phyloP scores from a whole-genome alignment of 345 rosid genomes.

The Arabidopsis suecica region DNA sequence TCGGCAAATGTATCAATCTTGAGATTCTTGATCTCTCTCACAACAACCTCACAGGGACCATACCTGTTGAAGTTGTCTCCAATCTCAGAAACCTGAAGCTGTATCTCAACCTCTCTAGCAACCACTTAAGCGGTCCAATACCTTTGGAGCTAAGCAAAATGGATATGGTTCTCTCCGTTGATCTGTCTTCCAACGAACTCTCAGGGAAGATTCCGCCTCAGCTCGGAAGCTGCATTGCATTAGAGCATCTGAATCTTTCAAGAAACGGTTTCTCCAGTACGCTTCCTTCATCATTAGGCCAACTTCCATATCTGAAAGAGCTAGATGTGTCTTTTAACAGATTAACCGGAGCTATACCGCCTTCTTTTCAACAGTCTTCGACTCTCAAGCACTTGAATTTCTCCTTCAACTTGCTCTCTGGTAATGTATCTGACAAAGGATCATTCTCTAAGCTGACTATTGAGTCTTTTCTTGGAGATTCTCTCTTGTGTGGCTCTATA shows the following conservation, averaged over 20 bases:
- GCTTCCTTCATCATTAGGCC: slow-evolving; percentile 72
- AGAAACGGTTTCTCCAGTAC: slow-evolving; percentile 61
- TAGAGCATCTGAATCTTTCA: slow-evolving; percentile 82
- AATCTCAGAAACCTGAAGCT: slow-evolving; percentile 74
- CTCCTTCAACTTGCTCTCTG: slow-evolving; percentile 76
- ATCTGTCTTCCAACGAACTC: slow-evolving; percentile 77
- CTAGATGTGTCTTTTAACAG: slow-evolving; percentile 75
- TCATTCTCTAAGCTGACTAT: slow-evolving; percentile 60
- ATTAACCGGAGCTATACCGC: slow-evolving; percentile 66
- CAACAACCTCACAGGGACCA: slow-evolving; percentile 66
- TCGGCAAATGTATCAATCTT: slow-evolving; percentile 73
- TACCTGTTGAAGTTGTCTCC: slow-evolving; percentile 72
- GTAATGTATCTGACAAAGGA: slow-evolving; percentile 69
- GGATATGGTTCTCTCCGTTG: slow-evolving; percentile 95
- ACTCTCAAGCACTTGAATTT: slow-evolving; percentile 69
- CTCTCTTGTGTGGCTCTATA: slow-evolving; percentile 72
- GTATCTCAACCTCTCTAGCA: slow-evolving; percentile 83
- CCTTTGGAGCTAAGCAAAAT: slow-evolving; percentile 89
- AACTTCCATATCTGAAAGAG: slow-evolving; percentile 67
- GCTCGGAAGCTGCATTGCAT: slow-evolving; percentile 87
- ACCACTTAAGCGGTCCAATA: slow-evolving; percentile 64
- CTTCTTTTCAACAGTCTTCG: slow-evolving; percentile 60
- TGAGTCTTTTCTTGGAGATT: slow-evolving; percentile 75
- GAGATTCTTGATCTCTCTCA: slow-evolving; percentile 88
- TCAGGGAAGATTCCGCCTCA: slow-evolving; percentile 73